Evolutionary conservation across 176 grass and related monocot genomes (phyloP), one percentile per base, ranked within the genome.

Genomic region (Cenchrus americanus): DNA sequence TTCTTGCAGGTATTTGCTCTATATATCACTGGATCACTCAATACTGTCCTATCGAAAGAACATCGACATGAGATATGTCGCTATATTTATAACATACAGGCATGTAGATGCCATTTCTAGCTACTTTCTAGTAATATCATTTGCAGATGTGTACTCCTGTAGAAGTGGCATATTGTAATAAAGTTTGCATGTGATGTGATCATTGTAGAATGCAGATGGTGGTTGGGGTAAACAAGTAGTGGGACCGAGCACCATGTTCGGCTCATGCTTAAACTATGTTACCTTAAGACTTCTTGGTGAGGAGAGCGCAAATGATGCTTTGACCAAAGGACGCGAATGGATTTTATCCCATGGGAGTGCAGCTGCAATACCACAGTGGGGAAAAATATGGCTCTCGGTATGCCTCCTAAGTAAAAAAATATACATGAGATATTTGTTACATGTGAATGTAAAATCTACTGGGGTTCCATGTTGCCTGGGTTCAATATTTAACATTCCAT

Each of bases 341-440:
- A 85, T 89, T 11, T 7, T 82, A 21, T 55, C 47, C 0, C 77
- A 10, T 49, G 87, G 83, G 52, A 77, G 71, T 82, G 87, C 87
- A 21, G 1, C 55, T 15, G 83, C 83, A 34, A 57, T 77, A 26
- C 87, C 87, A 19, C 77, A 89, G 0, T 89, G 87, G 87, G 87
- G 69, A 3, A 89, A 89, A 70, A 89, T 89, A 69, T 89, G 82
- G 82, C 37, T 89, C 54, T 89, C 83, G 71, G 87, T 89, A 89
- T 76, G 82, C 5, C 12, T 17, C 42, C 0, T 12, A 73, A 76
- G 46, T 2, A 17, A 82, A 44, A 17, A n/a, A 15, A 15, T n/a
- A n/a, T n/a, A n/a, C n/a, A n/a, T n/a, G n/a, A 23, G 59, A 21
- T 78, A 22, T 41, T 58, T 5, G 21, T 5, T 2, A 1, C 40